Evolutionary conservation across 179 eudicot species (phyloP), one percentile per base, ranked within the genome.

Genomic region (Gypsophila paniculata): DNA sequence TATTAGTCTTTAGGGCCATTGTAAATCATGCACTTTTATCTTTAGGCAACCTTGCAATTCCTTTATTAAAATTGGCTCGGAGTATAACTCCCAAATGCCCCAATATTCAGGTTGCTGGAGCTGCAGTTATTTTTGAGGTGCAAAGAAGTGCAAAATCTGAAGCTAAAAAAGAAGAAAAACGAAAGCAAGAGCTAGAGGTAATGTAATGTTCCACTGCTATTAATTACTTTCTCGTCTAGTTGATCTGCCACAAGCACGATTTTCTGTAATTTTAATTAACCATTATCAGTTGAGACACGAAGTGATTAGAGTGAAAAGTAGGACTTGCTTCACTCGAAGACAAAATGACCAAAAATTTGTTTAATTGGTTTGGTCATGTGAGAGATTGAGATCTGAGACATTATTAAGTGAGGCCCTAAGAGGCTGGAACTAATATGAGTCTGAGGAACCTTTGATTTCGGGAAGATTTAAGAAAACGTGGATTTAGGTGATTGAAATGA

Each of bases 141-240:
- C 98, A 90, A 71, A 85, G 98, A 79, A 92, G 76, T 81, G 71
- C 95, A 69, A 86, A 86, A 72, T 86, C 95, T 71, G 95, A 91
- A 76, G 90, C 97, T 39, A 89, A 81, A 74, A 92, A 90, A 74
- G 98, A 92, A 82, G 96, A 90, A 82, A 15, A 74, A 70, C 84
- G 89, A 58, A 88, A 64, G 71, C 80, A 80, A 77, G 96, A 87
- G 77, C 21, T 90, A 54, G 85, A 90, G 96, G 98, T 92, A 76
- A 34, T 49, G 53, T 52, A 19, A 48, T 39, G 54, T 54, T 61
- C 22, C 73, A 72, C 63, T 49, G 44, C 60, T 58, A 58, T 48
- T 19, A 17, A 54, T 19, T 72, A 38, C 18, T 25, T 44, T 23
- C 57, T 39, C 4, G 3, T 58, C 18, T 64, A 26, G 14, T 34